Base-by-base conservation (phyloP, 2,329 filamentous ascomycete species). In the Metarhizium brunneum region DNA sequence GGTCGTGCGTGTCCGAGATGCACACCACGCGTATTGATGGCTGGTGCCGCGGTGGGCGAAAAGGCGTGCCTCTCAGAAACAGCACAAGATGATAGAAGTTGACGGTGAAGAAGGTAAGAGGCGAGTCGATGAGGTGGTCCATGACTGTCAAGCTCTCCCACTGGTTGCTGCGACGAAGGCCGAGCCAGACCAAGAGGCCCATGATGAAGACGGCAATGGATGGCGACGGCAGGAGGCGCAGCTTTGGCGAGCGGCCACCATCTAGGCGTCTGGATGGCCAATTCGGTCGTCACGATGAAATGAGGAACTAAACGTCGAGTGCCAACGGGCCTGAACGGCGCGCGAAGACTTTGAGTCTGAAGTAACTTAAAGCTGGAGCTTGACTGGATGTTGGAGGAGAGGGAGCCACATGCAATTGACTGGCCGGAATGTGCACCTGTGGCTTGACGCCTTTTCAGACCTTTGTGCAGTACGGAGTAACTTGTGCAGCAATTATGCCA, bases 1-100 rank as follows among this genome's bases (percentile, higher is more conserved):
- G 76, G 57, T 82, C 83, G 72, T 96, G 92, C 0, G 92, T 96
- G 72, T 96, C 92, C 10, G 90, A 92, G 60, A 96, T 83, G 71
- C 90, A 95, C 60, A 96, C 88, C 30, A 96, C 79, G 57, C 85
- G 84, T 65, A 96, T 82, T 6, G 81, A 73, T 1, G 73, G 75
- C 55, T 74, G 75, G 55, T 77, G 73, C 36, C 74, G 74, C 2
- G 83, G 78, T 11, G 85, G 81, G 16, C 69, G 74, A 61, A 84
- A 82, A 1, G 88, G 83, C 11, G 76, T 69, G 2, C 87, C 86
- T 32, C 89, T 87, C 3, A 95, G 78, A 62, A 76, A 75, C 40
- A 87, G 79, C 55, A 92, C 71, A 50, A 86, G 54, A 56, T 76
- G 74, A 71, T 92, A 88, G 57, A 89, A 65, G 45, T 80, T 74